Conservation (phyloP, 1,284 basidiomycete genomes). For the Phaffia rhodozyma region DNA sequence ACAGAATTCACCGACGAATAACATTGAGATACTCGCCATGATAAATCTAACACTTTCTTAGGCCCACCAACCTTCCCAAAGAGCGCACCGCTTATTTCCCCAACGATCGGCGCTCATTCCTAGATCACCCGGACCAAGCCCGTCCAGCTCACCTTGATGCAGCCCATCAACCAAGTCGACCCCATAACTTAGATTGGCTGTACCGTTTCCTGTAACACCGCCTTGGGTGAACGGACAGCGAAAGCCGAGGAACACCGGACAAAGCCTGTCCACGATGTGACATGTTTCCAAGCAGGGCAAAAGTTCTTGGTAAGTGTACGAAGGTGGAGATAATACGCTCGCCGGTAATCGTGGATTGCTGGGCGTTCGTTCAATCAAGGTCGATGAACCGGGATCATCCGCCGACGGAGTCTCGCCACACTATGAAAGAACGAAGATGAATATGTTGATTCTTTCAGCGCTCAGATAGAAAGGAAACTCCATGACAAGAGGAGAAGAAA, state of each 20-base stretch:
- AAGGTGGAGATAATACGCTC: conserved; percentile 18
- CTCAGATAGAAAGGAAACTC: background rate
- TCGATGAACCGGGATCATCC: conserved; percentile 23
- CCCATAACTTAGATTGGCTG: background rate
- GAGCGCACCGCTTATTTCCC: too few relatives aligned
- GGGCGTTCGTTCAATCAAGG: conserved; percentile 40
- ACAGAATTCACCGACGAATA: too few relatives aligned
- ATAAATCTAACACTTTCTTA: too few relatives aligned
- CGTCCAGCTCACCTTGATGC: too few relatives aligned
- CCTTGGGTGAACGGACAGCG: conserved; percentile 46
- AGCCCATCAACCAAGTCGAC: background rate
- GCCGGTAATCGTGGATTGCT: conserved; percentile 31
- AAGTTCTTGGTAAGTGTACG: conserved; percentile 46
- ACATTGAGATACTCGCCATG: too few relatives aligned
- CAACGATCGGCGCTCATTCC: too few relatives aligned
- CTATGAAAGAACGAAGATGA: background rate
- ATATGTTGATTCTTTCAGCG: background rate
- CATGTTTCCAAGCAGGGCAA: conserved; percentile 69
- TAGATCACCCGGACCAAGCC: too few relatives aligned
- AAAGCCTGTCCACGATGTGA: conserved; percentile 57
- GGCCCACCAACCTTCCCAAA: too few relatives aligned
- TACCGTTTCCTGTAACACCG: background rate
- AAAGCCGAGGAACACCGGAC: conserved; percentile 60
- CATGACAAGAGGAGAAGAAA: background rate
- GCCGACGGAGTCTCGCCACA: background rate